Base-by-base conservation (phyloP, 768 basidiomycete species). In the Tephrocybe sp. region DNA sequence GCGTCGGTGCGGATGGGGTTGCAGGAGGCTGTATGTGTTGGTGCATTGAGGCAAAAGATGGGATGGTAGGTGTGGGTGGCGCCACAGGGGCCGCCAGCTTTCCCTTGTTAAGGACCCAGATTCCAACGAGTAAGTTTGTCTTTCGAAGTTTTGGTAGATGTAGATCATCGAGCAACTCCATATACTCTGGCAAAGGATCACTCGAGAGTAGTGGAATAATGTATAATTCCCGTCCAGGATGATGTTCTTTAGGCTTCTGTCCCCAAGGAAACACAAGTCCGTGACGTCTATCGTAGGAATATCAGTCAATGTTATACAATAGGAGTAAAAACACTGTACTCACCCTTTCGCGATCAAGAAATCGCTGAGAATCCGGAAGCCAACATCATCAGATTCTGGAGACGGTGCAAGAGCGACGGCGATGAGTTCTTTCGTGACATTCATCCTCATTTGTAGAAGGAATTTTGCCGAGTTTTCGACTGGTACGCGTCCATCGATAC, bases 211-310 rank as follows among this genome's bases (percentile, higher is more conserved):
- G 68, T 1, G 93, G 93, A 15, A 95, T 78, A 56, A 95, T 79
- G 59, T 96, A 96, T 28, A 95, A 69, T 63, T 96, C 93, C 48
- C 88, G 86, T 27, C 92, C 92, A 32, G 88, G 87, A 48, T 81
- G 76, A 59, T 80, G 69, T 9, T 91, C 86, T 55, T 87, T 84
- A 8, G 88, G 84, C 32, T 81, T 78, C 39, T 73, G 73, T 1
- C 90, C 87, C 91, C 91, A 93, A 8, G 91, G 91, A 55, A 92
- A 92, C 16, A 92, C 80, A 18, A 93, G 76, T 9, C 88, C 91
- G 63, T 93, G 89, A 18, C 91, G 91, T 44, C 91, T 93, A 54
- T 43, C 35, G 39, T 49, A 53, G 44, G n/a, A 15, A n/a, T 41
- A 22, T 61, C 27, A 59, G 45, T 31, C 2, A 52, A 24, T 32